These are phyloP conservation scores for Clitopilus hobsonii DNA, from an alignment of 768 basidiomycete species.

Conservation along the genomic window DNA sequence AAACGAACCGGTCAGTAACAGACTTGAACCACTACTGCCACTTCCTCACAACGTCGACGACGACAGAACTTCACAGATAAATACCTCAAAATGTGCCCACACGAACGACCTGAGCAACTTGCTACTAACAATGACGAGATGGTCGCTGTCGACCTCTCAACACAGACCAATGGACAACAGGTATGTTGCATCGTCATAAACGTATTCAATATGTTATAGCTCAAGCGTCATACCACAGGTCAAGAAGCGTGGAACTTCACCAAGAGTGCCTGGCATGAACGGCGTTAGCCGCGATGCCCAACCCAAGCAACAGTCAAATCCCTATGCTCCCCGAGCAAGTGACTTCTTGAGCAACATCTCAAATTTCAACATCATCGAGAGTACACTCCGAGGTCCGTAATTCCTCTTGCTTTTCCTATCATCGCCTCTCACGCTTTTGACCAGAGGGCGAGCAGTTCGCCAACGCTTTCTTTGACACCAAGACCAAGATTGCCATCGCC, in stretches of 20 bases:
- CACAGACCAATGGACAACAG: constrained; percentile 21
- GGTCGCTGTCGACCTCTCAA: constrained; percentile 65
- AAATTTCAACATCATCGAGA: constrained; percentile 96
- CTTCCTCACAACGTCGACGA: not conserved
- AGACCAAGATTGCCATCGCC: constrained; percentile 99
- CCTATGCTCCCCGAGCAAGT: constrained; percentile 86
- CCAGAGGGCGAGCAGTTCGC: constrained; percentile 98
- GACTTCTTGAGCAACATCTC: constrained; percentile 91
- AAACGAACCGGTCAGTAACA: too few species aligned
- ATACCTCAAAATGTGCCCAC: constrained; percentile 59
- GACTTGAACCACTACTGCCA: too few species aligned
- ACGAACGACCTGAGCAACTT: constrained; percentile 44
- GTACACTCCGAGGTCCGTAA: constrained; percentile 82
- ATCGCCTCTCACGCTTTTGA: constrained; percentile 6
- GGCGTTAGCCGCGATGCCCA: not conserved
- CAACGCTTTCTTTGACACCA: constrained; percentile 99
- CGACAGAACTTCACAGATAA: not conserved
- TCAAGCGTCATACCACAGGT: constrained; percentile 13
- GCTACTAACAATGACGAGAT: constrained; percentile 51
- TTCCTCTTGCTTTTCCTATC: not conserved
- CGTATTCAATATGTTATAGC: not conserved
- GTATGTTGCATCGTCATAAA: not conserved
- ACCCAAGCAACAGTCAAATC: constrained; percentile 51
- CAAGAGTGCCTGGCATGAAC: constrained; percentile 19
- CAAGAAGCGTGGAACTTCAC: constrained; percentile 37